These are phyloP conservation scores for Trichosporon coremiiforme DNA, from an alignment of 1,284 basidiomycete genomes.

Conservation along the genomic window DNA sequence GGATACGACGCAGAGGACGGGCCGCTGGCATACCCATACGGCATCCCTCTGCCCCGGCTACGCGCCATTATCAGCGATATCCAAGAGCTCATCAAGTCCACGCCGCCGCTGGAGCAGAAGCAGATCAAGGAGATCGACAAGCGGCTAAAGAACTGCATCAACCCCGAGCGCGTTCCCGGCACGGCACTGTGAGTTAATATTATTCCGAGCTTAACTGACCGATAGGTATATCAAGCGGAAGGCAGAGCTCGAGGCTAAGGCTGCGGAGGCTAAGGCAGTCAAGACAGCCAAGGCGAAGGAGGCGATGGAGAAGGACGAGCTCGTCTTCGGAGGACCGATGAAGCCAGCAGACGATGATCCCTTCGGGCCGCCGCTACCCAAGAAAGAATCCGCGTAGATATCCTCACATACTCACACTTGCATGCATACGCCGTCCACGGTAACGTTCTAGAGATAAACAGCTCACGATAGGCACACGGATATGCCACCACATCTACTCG, in stretches of 20 bases:
- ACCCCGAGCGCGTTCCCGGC: slow-evolving; percentile 87
- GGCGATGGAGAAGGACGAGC: slow-evolving; percentile 34
- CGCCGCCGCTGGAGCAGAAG: slow-evolving; percentile 73
- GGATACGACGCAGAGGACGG: slow-evolving; percentile 18
- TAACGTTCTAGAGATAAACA: background rate
- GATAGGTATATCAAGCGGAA: slow-evolving; percentile 56
- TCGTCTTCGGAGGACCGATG: slow-evolving; percentile 41
- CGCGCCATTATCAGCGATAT: slow-evolving; percentile 62
- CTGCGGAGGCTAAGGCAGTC: slow-evolving; percentile 43
- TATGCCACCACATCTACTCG: background rate
- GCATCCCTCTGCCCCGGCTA: slow-evolving; percentile 49
- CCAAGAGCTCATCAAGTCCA: slow-evolving; percentile 61
- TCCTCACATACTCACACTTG: background rate
- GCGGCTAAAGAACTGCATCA: slow-evolving; percentile 79
- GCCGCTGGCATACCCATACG: slow-evolving; percentile 32
- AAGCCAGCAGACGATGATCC: slow-evolving; percentile 14
- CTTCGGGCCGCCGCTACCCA: slow-evolving; percentile 11
- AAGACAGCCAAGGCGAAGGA: slow-evolving; percentile 40
- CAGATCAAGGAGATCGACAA: slow-evolving; percentile 82
- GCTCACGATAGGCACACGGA: background rate
- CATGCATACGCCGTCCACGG: slow-evolving; percentile 7
- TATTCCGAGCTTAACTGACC: slow-evolving; percentile 8
- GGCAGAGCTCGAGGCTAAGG: slow-evolving; percentile 49
- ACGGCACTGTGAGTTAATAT: slow-evolving; percentile 64
- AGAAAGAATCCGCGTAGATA: background rate